phyloP scores from a whole-genome alignment of 2,329 filamentous ascomycete genomes.

The Fusarium begoniae region DNA sequence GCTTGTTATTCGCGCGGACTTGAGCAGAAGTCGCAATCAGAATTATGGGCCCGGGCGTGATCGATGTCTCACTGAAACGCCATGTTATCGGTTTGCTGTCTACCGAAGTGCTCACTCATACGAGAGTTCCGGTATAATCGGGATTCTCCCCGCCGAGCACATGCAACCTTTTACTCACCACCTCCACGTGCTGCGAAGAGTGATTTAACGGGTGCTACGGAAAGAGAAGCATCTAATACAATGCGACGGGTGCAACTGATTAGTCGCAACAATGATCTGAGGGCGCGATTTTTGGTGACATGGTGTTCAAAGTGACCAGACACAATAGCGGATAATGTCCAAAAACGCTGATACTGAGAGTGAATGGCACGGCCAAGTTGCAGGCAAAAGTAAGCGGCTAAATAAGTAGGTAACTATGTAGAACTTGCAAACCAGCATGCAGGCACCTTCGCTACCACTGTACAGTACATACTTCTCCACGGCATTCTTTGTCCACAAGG shows the following conservation, averaged over 20 bases:
- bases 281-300: constrained; percentile 13
- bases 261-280: neutral
- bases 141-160: constrained; percentile 27
- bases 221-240: neutral
- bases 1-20: constrained; percentile 28
- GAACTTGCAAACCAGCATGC: neutral
- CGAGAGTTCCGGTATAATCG: constrained; percentile 15
- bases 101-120: neutral
- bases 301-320: constrained; percentile 2
- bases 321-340: constrained; percentile 13
- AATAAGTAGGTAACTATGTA: constrained; percentile 6
- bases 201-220: neutral
- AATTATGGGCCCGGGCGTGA: constrained; percentile 23
- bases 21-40: constrained; percentile 6
- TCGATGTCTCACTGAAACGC: neutral
- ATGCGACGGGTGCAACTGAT: neutral
- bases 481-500: constrained; percentile 26
- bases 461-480: constrained; percentile 16
- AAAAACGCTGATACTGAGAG: neutral
- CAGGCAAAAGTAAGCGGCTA: constrained; percentile 27
- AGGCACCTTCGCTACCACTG: neutral
- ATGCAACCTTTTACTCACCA: constrained; percentile 4
- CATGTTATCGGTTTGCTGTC: neutral
- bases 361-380: neutral
- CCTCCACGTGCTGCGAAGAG: constrained; percentile 21